phyloP scores from a whole-genome alignment of 352 stramenopile genomes.

The Globisporangium middletonii region DNA sequence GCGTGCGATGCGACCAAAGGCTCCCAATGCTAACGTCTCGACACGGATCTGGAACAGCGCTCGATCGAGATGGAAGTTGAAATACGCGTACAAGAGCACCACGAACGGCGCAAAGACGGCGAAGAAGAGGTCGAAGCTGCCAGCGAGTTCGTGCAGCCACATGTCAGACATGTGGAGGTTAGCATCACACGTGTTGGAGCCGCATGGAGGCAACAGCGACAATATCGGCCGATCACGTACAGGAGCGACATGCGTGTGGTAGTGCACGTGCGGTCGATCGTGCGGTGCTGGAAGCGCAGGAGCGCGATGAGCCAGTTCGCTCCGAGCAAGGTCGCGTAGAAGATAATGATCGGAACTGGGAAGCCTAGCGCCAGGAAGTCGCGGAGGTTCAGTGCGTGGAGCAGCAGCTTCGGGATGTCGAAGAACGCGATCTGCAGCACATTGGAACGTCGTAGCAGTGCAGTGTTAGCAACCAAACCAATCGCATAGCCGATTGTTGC shows the following conservation, averaged over 20 bases:
- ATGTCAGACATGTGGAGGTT: not conserved
- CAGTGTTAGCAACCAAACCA: not conserved
- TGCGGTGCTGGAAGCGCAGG: constrained; percentile 17
- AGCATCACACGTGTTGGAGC: not conserved
- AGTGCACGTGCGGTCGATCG: constrained; percentile 6
- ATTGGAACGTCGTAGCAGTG: too few relatives aligned
- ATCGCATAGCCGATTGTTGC: not conserved
- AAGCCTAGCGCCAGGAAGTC: constrained; percentile 19
- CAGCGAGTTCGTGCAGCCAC: not conserved
- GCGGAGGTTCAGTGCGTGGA: constrained; percentile 15
- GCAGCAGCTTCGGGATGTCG: constrained; percentile 19
- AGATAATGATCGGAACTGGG: constrained; percentile 17
- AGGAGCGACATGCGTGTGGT: constrained; percentile 16
- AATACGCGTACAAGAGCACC: constrained; percentile 18
- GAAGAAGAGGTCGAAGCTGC: constrained; percentile 22
- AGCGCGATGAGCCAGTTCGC: constrained; percentile 22
- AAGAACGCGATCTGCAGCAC: constrained; percentile 10
- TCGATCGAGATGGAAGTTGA: constrained; percentile 21
- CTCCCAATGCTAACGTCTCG: too few relatives aligned
- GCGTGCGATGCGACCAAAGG: constrained; percentile 15
- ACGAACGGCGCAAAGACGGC: constrained; percentile 21
- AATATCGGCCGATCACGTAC: not conserved
- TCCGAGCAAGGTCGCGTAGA: constrained; percentile 17
- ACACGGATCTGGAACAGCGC: constrained; percentile 3
- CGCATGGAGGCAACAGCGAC: too few relatives aligned